Evolutionary conservation across 1,284 basidiomycete genomes (phyloP).

Genomic region (Leccinum fallax): DNA sequence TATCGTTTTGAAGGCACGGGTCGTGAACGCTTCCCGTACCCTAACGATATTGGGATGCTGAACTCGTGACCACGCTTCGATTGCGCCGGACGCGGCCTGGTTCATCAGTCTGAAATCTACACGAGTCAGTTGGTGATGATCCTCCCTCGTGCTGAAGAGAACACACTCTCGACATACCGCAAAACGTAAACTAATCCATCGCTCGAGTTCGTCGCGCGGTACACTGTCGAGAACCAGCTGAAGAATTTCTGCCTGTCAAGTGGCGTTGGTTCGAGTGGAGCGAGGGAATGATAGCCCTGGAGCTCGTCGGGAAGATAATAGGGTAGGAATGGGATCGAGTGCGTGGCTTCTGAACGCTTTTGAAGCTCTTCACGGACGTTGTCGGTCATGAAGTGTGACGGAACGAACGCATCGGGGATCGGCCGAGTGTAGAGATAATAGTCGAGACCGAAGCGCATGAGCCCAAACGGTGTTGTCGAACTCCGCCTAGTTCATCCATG

Average conservation of each 20-base stretch:
- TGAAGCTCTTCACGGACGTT: constrained; percentile 81
- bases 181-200: constrained; percentile 84
- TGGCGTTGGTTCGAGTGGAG: constrained; percentile 67
- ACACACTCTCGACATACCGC: constrained; percentile 84
- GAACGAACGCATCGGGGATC: constrained; percentile 53
- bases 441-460: constrained; percentile 41
- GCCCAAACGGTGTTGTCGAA: constrained; percentile 35
- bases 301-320: constrained; percentile 82
- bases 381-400: constrained; percentile 70
- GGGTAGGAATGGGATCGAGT: constrained; percentile 47
- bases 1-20: constrained; percentile 86
- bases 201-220: constrained; percentile 77
- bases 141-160: background rate
- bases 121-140: constrained; percentile 16
- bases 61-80: constrained; percentile 89
- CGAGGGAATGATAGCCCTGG: constrained; percentile 89
- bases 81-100: constrained; percentile 79
- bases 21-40: constrained; percentile 94
- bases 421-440: constrained; percentile 87
- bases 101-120: constrained; percentile 83
- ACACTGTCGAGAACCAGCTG: constrained; percentile 79
- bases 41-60: constrained; percentile 87
- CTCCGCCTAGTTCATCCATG: constrained; percentile 28
- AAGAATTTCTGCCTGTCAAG: constrained; percentile 70
- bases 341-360: constrained; percentile 76